Base-by-base conservation (phyloP, 202 grass and related monocot genomes). In the Thinopyrum obtusiflorum region DNA sequence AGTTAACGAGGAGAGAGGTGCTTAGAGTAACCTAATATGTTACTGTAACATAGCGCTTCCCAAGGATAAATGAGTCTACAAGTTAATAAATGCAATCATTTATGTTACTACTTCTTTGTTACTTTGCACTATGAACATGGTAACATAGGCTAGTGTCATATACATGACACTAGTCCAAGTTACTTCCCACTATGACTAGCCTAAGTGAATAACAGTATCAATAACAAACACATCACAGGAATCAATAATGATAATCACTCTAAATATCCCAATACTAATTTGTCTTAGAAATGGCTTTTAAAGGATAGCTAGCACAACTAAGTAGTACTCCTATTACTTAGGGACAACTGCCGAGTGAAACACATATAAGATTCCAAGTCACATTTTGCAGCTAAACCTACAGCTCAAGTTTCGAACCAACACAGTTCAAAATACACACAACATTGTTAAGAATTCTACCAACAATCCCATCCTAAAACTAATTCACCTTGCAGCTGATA, bases 331-430 rank as follows among this genome's bases (percentile, higher is more conserved):
- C 11, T 73, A 47, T 46, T 72, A 25, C 37, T 49, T 12, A 62
- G 21, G 21, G 60, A 62, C 60, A 69, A 64, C 18, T 44, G 49
- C 23, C 55, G 11, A 60, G 4, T 28, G 21, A 71, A 12, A 12
- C 13, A 32, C 49, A 68, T 53, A 53, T 2, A 53, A 53, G 49
- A 53, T 53, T 20, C 49, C 5, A 69, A 64, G 13, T 65, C 23
- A 36, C 61, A 84, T 37, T 77, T 76, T 55, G 5, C 40, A 83
- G 20, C n/a, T 49, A 26, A 70, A 55, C 10, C 59, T 77, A n/a
- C 65, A 69, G 61, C 9, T 49, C 59, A 11, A 77, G 29, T 66
- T 11, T 31, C 3, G 6, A 61, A 82, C 7, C 0, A 57, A 57
- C 18, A 57, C 53, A n/a, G 53, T 57, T 11, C 67, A 68, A 2